Base-by-base conservation (phyloP, 352 stramenopile genomes). In the Blastocystis sp. region DNA sequence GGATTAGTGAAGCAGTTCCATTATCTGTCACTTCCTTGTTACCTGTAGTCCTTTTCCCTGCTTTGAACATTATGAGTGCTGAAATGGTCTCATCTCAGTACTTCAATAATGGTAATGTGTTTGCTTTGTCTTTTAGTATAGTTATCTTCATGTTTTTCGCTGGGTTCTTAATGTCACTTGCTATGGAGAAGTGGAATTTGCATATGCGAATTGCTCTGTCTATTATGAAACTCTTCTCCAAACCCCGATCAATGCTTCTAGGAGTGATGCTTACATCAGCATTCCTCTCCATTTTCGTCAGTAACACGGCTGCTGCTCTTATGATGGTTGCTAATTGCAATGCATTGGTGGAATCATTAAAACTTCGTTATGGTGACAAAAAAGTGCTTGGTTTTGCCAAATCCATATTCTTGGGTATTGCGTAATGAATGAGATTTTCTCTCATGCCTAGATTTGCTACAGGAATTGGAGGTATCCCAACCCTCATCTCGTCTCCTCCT, bases 71-170 rank as follows among this genome's bases (percentile, higher is more conserved):
- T 42, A 27, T 70, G 30, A 48, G 22, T n/a, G 77, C 77, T 6
- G 40, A 27, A 4, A 37, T 19, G 1, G 62, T 88, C 11, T 68
- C 77, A 4, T 37, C 27, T 1, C 77, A 88, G 40, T 88, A 88
- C 40, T 88, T 88, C 56, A 88, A 88, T 42, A 48, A 88, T 78
- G 62, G 58, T 88, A 15, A 0, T 22, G 19, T 11, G 4, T 77
- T 33, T 19, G 3, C 11, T 11, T 22, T 15, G 5, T 48, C 30
- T 17, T 66, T 37, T 22, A 37, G 2, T 22, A 13, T 53, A 80
- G 77, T 88, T 19, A 88, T 88, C 40, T 88, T 88, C 54, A 24
- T 88, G 54, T 88, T 88, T 42, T 77, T 88, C 53, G 62, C 58
- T 15, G 77, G 77, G 24, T 88, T 88, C 30, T 35, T 88, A 27